Percentiles rank a stretch among this genome's conserved stretches.
phyloP scores from a whole-genome alignment of 2,329 filamentous ascomycete genomes.

The Alternaria panax region DNA sequence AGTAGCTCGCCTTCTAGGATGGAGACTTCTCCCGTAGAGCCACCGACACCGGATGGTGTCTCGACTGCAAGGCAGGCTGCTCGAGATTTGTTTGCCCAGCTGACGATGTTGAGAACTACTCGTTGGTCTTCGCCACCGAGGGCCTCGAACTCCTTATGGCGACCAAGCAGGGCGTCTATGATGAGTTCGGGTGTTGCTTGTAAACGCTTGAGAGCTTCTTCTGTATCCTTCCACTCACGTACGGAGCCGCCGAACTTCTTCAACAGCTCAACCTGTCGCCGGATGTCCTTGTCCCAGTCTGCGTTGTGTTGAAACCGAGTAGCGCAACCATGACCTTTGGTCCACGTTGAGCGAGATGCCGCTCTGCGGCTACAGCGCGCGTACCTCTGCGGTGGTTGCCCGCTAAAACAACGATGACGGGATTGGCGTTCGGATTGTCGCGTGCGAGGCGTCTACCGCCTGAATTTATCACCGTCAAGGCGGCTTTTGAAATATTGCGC shows the following conservation, averaged over 20 bases:
- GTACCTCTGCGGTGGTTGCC: constrained; percentile 94
- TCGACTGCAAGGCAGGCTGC: constrained; percentile 87
- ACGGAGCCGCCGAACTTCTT: constrained; percentile 82
- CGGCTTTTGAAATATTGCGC: constrained; percentile 84
- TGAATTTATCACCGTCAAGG: constrained; percentile 70
- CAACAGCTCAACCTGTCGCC: constrained; percentile 83
- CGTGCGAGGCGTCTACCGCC: constrained; percentile 64
- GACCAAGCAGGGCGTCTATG: constrained; percentile 85
- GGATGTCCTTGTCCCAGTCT: constrained; percentile 80
- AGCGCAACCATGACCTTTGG: constrained; percentile 83
- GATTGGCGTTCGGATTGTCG: constrained; percentile 56
- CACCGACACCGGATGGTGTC: constrained; percentile 86
- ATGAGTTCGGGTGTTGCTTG: constrained; percentile 78
- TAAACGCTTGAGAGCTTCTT: constrained; percentile 60
- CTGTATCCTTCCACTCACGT: constrained; percentile 66
- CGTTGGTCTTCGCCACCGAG: constrained; percentile 82
- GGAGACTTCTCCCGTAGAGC: constrained; percentile 67
- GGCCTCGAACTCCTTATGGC: constrained; percentile 88
- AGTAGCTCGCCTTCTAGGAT: constrained; percentile 76
- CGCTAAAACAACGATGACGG: constrained; percentile 78
- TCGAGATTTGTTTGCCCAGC: constrained; percentile 90
- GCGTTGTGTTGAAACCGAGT: constrained; percentile 81
- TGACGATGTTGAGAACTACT: constrained; percentile 86
- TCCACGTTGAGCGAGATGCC: constrained; percentile 85
- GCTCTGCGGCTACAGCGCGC: constrained; percentile 81